Evolutionary conservation across 495 filamentous ascomycete genomes (phyloP).

Genomic region (Parathielavia hyrcaniae): DNA sequence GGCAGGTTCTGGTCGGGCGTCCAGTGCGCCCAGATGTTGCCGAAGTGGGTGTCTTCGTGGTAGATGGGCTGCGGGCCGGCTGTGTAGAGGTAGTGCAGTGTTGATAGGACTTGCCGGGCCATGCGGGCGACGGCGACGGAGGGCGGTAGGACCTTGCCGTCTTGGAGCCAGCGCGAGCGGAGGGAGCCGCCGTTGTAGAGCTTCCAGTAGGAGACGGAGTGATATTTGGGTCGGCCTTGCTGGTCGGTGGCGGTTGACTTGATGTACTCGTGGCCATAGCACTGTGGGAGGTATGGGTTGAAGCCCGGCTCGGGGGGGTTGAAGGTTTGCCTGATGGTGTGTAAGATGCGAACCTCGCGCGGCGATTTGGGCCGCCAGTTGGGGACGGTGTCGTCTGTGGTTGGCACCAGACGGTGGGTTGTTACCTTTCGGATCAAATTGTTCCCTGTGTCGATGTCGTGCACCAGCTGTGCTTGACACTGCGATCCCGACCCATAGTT

Average conservation of each 20-base stretch:
- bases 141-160: neutral
- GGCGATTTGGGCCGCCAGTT: neutral
- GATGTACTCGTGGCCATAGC: slow-evolving; percentile 11
- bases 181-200: slow-evolving; percentile 2
- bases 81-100: slow-evolving; percentile 11
- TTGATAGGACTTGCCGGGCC: slow-evolving; percentile 4
- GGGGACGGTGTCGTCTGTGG: no score
- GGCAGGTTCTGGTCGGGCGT: neutral
- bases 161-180: neutral
- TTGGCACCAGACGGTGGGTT: neutral
- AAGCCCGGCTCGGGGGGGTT: neutral
- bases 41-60: neutral
- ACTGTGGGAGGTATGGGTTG: neutral
- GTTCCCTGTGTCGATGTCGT: neutral
- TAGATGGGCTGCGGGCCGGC: neutral
- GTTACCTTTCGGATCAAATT: slow-evolving; percentile 11
- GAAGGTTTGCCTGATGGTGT: neutral
- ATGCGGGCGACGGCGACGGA: slow-evolving; percentile 4
- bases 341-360: neutral
- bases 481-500: neutral
- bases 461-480: neutral
- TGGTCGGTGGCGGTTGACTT: neutral
- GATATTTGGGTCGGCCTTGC: neutral
- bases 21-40: slow-evolving; percentile 9
- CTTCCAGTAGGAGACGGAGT: slow-evolving; percentile 12